Percentiles rank a stretch among this genome's conserved stretches.
Conservation (phyloP, 2,329 filamentous ascomycete species). For the Penicillium concentricum region DNA sequence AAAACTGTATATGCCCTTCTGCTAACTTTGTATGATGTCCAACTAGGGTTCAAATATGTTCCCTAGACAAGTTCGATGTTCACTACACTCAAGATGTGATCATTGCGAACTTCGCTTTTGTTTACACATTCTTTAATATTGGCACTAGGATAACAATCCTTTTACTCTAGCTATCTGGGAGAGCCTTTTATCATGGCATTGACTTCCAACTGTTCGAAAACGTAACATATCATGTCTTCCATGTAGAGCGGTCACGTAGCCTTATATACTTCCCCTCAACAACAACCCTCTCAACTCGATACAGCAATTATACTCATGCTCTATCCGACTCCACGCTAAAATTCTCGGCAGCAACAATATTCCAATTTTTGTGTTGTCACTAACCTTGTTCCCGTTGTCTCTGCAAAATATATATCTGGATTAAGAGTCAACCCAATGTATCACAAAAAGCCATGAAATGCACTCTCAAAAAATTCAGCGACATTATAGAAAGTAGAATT, state of each 20-base stretch:
- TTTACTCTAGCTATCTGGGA: no score
- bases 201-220: neutral
- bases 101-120: neutral
- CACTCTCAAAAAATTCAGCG: rapidly evolving
- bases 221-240: neutral
- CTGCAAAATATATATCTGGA: neutral
- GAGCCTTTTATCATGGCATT: neutral
- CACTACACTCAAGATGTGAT: no score
- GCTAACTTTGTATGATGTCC: no score
- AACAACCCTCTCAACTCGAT: no score
- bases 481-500: rapidly evolving
- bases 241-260: no score
- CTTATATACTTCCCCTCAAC: no score
- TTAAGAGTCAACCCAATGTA: neutral
- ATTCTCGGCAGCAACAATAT: no score
- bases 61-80: neutral
- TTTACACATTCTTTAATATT: neutral
- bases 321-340: rapidly evolving
- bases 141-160: no score
- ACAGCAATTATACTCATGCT: neutral
- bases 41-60: no score
- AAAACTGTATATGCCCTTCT: neutral
- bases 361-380: no score
- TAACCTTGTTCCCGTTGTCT: neutral
- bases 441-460: no score